Percentiles rank a stretch among this genome's conserved stretches.
Conservation (phyloP, 495 filamentous ascomycete genomes). For the Podospora appendiculata region DNA sequence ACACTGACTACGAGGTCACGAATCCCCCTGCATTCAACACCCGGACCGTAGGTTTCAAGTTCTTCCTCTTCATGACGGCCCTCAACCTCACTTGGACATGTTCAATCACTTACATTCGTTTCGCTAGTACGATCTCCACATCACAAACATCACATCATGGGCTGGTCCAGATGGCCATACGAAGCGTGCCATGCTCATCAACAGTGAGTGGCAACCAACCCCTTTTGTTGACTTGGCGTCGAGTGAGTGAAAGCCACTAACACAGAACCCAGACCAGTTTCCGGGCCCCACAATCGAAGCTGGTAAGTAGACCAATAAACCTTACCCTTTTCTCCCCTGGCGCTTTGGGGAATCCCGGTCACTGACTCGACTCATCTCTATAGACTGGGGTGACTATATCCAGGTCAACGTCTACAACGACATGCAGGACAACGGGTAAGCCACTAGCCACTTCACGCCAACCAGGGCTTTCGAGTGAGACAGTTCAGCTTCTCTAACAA, state of each 20-base stretch:
- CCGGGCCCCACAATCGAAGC: conserved; percentile 20
- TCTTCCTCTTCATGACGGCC: background rate
- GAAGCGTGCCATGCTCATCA: conserved; percentile 35
- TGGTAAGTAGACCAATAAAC: background rate
- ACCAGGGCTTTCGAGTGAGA: background rate
- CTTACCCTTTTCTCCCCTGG: too few species aligned
- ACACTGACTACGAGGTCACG: conserved; percentile 24
- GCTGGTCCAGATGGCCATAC: conserved; percentile 38
- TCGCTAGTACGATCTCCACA: conserved; percentile 24
- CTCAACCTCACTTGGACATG: background rate
- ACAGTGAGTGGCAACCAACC: conserved; percentile 18
- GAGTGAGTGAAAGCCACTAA: background rate
- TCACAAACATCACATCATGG: conserved; percentile 30
- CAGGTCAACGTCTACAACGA: conserved; percentile 50
- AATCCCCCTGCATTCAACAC: conserved; percentile 20
- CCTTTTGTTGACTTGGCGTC: background rate
- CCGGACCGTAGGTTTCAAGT: conserved; percentile 17
- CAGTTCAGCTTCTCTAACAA: background rate
- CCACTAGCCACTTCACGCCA: background rate
- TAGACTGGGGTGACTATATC: conserved; percentile 53
- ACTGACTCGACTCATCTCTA: conserved; percentile 25
- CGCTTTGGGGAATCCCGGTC: too few species aligned
- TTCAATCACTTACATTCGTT: conserved; percentile 11
- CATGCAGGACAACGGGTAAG: conserved; percentile 31
- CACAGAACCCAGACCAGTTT: conserved; percentile 9